A percentile compares a stretch with the other conserved stretches of the same genome.
These are phyloP conservation scores for Rhizomucor miehei DNA, from an alignment of 371 early-diverging fungal species.

Conservation along the genomic window DNA sequence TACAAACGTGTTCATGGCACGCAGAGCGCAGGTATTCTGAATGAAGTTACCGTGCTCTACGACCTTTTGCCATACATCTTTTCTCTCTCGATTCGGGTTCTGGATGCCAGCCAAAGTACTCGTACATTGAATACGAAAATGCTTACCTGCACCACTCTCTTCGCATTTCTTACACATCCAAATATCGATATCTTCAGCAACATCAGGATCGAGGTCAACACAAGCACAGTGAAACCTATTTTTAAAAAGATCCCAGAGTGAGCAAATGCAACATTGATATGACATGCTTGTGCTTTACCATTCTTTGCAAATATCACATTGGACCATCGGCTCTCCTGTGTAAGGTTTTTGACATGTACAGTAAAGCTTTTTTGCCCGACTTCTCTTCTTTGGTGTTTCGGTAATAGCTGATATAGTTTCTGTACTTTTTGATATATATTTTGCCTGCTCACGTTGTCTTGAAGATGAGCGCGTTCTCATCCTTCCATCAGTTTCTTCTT, in stretches of 20 bases:
- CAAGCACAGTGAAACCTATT: constrained; percentile 76
- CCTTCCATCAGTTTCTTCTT: constrained; percentile 10
- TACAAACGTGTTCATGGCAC: too few relatives aligned
- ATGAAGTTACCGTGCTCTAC: too few relatives aligned
- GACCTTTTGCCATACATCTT: too few relatives aligned
- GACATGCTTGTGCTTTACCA: constrained; percentile 50
- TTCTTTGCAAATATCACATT: constrained; percentile 72
- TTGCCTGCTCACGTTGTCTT: background rate
- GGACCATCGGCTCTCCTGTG: constrained; percentile 75
- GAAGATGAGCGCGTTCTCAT: constrained; percentile 15
- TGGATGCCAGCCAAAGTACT: too few relatives aligned
- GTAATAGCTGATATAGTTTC: constrained; percentile 4
- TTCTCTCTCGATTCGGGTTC: too few relatives aligned
- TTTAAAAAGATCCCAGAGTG: background rate
- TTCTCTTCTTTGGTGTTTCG: constrained; percentile 6
- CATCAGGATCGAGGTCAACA: constrained; percentile 62
- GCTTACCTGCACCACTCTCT: background rate
- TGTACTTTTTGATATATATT: constrained; percentile 11
- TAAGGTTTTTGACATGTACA: constrained; percentile 72
- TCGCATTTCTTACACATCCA: constrained; percentile 47
- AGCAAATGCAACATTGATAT: too few relatives aligned
- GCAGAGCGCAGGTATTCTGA: too few relatives aligned
- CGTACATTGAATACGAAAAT: constrained; percentile 2
- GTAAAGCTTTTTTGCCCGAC: constrained; percentile 58
- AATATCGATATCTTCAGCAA: constrained; percentile 50